Percentiles rank a stretch among this genome's conserved stretches.
Evolutionary conservation across 306 rosid species (phyloP).

Genomic region (Acacia melanoxylon): DNA sequence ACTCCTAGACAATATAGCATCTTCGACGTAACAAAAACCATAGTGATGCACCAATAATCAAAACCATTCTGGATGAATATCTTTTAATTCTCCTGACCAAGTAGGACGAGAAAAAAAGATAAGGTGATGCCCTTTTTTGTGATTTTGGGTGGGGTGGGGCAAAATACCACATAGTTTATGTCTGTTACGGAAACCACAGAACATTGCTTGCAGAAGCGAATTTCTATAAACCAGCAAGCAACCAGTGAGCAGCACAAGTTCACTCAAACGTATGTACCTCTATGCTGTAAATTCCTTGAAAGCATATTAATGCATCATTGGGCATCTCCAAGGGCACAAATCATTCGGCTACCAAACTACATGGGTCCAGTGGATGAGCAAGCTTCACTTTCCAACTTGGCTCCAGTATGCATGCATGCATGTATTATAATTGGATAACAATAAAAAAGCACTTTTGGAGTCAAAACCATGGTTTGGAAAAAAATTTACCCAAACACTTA

Average conservation of each 20-base stretch:
- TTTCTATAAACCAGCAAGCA: not conserved
- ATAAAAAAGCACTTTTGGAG: too few species aligned
- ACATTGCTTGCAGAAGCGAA: too few species aligned
- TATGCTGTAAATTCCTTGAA: not conserved
- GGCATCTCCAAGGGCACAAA: slow-evolving; percentile 31
- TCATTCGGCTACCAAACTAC: slow-evolving; percentile 34
- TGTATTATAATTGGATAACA: not conserved
- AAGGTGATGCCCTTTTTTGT: not conserved
- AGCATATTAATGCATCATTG: slow-evolving; percentile 16
- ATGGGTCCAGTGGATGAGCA: slow-evolving; percentile 15
- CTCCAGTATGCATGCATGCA: not conserved
- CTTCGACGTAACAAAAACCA: not conserved
- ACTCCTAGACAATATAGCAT: not conserved
- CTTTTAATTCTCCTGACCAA: not conserved
- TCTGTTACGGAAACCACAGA: too few species aligned
- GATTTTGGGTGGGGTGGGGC: not conserved
- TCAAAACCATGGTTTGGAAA: too few species aligned
- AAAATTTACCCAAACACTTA: too few species aligned
- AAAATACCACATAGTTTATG: not conserved
- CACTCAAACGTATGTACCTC: not conserved
- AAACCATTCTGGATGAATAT: not conserved
- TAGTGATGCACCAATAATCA: not conserved
- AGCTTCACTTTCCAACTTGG: slow-evolving; percentile 26
- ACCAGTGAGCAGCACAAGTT: not conserved
- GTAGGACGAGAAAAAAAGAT: not conserved